Base-by-base conservation (phyloP, 805 yeast species). In the Starmerella stellata region DNA sequence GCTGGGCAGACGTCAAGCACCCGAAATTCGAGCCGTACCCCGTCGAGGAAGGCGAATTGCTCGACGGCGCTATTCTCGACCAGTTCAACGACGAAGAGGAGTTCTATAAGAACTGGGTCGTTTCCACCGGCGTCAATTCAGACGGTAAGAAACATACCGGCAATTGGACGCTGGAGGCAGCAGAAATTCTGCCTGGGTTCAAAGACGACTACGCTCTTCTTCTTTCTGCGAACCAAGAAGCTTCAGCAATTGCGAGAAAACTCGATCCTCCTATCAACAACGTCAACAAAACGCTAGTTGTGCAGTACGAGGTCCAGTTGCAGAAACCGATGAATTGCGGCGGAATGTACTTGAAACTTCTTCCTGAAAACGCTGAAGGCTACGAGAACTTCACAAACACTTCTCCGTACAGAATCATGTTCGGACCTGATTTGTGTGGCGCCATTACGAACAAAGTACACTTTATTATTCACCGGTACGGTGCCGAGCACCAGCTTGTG, bases 361-460 rank as follows among this genome's bases (percentile, higher is more conserved):
- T 85, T 39, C 63, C 72, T 34, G 52, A 59, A 33, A 54, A 59
- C 19, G 63, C 54, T 1, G 51, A 54, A 18, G 57, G 52, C 39
- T 63, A 60, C 27, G 54, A 58, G 30, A 69, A 70, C 43, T 77
- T 82, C 62, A 64, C 62, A 46, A 68, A 70, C 43, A 72, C 65
- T 21, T 68, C 92, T 3, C 79, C 83, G 2, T 81, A 77, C 60
- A 82, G 78, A 57, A 61, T 85, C 46, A 78, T 85, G 87, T 85
- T 85, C 62, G 95, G 95, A 17, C 95, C 95, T 33, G 95, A 85
- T 59, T 72, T 69, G 55, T 85, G 95, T 61, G 93, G 93, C 2
- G 54, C 72, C 38, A 9, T 29, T 15, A 68, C 76, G 34, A 79
- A 82, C 61, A 78, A 74, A 57, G 75, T 85, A 25, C 93, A 79